Conservation (phyloP, 1,284 basidiomycete species). For the Cystobasidium slooffiae region DNA sequence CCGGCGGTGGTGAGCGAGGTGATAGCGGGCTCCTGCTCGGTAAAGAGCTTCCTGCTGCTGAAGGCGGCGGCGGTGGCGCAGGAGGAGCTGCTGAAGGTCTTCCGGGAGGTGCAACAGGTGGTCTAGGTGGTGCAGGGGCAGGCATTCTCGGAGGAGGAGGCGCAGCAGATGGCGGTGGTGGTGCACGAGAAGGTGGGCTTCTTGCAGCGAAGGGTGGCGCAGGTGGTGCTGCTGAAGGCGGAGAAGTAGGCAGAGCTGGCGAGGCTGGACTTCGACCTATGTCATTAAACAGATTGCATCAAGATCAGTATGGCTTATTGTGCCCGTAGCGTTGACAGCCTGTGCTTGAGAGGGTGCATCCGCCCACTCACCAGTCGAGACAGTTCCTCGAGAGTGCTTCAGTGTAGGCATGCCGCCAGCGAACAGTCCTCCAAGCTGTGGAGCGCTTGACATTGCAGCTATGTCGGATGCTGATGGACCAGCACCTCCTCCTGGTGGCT, state of each 20-base stretch:
- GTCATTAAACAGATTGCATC: neutral
- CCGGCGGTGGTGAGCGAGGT: slow-evolving; percentile 2
- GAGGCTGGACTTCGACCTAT: slow-evolving; percentile 6
- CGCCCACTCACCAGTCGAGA: slow-evolving; percentile 28
- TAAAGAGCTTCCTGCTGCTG: neutral
- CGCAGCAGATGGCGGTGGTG: slow-evolving; percentile 12
- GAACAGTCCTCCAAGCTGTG: slow-evolving; percentile 39
- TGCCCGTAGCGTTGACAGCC: neutral
- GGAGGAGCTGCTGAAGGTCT: slow-evolving; percentile 25
- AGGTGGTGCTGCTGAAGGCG: slow-evolving; percentile 22
- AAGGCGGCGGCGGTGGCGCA: slow-evolving; percentile 22
- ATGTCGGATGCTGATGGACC: slow-evolving; percentile 28
- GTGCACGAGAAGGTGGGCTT: slow-evolving; percentile 21
- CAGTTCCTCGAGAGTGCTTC: slow-evolving; percentile 22
- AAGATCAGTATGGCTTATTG: neutral
- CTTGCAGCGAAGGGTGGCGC: slow-evolving; percentile 12
- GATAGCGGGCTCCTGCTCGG: neutral
- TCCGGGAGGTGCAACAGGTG: slow-evolving; percentile 3
- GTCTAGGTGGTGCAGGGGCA: neutral
- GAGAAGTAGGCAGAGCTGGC: slow-evolving; percentile 13
- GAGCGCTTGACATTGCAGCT: slow-evolving; percentile 31
- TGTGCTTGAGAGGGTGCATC: neutral
- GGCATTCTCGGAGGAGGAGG: slow-evolving; percentile 29
- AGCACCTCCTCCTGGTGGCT: slow-evolving; percentile 22
- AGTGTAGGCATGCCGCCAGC: slow-evolving; percentile 39